Evolutionary conservation across 1,139 yeast species (phyloP).

Genomic region (Arxiozyma bovina): DNA sequence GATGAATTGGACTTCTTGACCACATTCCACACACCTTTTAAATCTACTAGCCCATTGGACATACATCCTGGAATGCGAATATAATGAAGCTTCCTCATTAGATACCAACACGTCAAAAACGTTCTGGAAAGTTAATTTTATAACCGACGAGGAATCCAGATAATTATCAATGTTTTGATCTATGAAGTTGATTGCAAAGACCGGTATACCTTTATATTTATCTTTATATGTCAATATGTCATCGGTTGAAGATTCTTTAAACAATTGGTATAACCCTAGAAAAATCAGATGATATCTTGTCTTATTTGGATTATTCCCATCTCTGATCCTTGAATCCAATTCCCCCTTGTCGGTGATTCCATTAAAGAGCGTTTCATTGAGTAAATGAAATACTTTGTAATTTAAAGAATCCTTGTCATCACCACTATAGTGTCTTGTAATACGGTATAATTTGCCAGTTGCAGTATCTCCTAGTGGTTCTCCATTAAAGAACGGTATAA

Average conservation of each 20-base stretch:
- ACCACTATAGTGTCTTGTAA: background rate
- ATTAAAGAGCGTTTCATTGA: background rate
- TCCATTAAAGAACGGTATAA: constrained; percentile 43
- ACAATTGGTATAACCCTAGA: background rate
- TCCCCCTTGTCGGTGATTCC: background rate
- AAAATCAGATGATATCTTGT: background rate
- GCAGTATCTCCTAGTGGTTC: constrained; percentile 11
- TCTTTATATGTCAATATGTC: background rate
- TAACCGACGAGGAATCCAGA: constrained; percentile 10
- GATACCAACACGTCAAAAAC: constrained; percentile 22
- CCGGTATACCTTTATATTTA: constrained; percentile 58
- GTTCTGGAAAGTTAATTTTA: constrained; percentile 6
- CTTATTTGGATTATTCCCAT: background rate
- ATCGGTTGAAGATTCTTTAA: background rate
- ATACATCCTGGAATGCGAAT: constrained; percentile 76
- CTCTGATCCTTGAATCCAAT: background rate
- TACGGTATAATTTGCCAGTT: background rate
- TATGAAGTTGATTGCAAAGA: constrained; percentile 63
- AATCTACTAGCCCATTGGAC: constrained; percentile 77
- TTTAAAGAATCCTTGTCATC: background rate
- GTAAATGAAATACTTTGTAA: background rate
- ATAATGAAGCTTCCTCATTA: constrained; percentile 52
- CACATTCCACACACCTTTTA: constrained; percentile 85
- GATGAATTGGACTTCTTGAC: constrained; percentile 55
- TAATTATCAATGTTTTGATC: constrained; percentile 24